Conservation (phyloP, 1,139 yeast species). For the Taiozyma sp. region DNA sequence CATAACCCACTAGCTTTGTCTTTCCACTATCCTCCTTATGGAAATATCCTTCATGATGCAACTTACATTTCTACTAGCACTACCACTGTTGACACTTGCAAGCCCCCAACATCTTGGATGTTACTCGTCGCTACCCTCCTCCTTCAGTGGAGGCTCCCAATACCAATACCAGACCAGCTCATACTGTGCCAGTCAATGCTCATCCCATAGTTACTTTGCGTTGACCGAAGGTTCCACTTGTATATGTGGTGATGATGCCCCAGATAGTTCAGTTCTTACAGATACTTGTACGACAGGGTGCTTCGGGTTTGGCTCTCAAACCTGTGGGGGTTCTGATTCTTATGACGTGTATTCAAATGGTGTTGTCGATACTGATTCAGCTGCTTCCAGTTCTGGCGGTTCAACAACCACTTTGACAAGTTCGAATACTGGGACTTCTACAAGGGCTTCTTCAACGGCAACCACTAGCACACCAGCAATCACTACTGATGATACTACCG, state of each 20-base stretch:
- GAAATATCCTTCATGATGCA: background rate
- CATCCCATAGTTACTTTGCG: constrained; percentile 53
- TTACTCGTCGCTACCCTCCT: constrained; percentile 29
- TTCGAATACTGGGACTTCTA: constrained; percentile 12
- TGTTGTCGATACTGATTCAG: constrained; percentile 22
- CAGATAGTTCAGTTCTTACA: constrained; percentile 32
- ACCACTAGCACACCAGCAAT: constrained; percentile 8
- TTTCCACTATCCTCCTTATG: background rate
- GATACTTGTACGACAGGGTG: constrained; percentile 42
- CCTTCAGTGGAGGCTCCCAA: constrained; percentile 32
- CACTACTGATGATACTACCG: constrained; percentile 5
- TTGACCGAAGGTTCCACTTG: constrained; percentile 53
- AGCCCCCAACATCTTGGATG: constrained; percentile 25
- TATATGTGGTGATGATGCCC: constrained; percentile 57
- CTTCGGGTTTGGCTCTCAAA: constrained; percentile 44
- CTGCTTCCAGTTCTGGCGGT: constrained; percentile 16
- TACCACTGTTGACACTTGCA: background rate
- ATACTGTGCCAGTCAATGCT: constrained; percentile 44
- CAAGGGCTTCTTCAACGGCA: constrained; percentile 4
- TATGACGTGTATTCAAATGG: constrained; percentile 36
- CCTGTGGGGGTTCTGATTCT: constrained; percentile 53
- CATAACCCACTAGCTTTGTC: no score
- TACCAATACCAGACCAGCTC: constrained; percentile 46
- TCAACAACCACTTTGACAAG: constrained; percentile 2
- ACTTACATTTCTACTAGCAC: background rate